These are phyloP conservation scores for Scopulariopsis brevicaulis DNA, from an alignment of 2,329 filamentous ascomycete species.

Conservation along the genomic window DNA sequence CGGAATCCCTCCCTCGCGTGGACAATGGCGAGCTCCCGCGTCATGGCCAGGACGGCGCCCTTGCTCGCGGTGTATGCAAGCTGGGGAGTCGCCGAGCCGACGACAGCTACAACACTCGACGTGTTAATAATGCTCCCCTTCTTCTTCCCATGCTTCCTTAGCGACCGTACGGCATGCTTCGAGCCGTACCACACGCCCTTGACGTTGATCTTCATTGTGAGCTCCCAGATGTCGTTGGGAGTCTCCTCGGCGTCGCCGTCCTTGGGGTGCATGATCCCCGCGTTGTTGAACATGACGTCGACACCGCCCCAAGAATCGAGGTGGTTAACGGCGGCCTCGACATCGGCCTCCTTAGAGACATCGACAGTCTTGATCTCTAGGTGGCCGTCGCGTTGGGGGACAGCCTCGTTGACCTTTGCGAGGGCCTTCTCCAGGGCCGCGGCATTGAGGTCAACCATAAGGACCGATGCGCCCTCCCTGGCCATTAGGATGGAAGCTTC, in stretches of 20 bases:
- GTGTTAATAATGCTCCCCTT: conserved; percentile 64
- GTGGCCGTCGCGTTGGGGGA: conserved; percentile 32
- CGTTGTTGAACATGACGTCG: conserved; percentile 72
- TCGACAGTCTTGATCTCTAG: conserved; percentile 45
- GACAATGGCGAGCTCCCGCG: conserved; percentile 62
- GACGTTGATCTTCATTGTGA: conserved; percentile 66
- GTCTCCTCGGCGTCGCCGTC: conserved; percentile 55
- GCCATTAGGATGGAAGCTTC: conserved; percentile 64
- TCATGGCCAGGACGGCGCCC: conserved; percentile 64
- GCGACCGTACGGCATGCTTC: conserved; percentile 59
- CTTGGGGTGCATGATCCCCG: conserved; percentile 65
- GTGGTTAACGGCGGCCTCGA: conserved; percentile 47
- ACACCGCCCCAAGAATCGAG: conserved; percentile 60
- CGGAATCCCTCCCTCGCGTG: conserved; percentile 64
- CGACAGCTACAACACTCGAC: conserved; percentile 60
- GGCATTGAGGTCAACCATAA: conserved; percentile 60
- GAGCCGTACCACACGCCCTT: conserved; percentile 70
- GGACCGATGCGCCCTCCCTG: conserved; percentile 57
- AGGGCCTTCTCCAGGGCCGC: conserved; percentile 51
- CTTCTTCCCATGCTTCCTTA: conserved; percentile 56
- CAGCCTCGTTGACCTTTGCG: conserved; percentile 46
- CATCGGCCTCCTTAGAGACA: conserved; percentile 57
- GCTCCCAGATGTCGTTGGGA: conserved; percentile 64
- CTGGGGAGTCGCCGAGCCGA: conserved; percentile 61
- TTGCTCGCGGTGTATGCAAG: conserved; percentile 68